phyloP scores from a whole-genome alignment of 139 green algal species.

The Mesotaenium endlicherianum region DNA sequence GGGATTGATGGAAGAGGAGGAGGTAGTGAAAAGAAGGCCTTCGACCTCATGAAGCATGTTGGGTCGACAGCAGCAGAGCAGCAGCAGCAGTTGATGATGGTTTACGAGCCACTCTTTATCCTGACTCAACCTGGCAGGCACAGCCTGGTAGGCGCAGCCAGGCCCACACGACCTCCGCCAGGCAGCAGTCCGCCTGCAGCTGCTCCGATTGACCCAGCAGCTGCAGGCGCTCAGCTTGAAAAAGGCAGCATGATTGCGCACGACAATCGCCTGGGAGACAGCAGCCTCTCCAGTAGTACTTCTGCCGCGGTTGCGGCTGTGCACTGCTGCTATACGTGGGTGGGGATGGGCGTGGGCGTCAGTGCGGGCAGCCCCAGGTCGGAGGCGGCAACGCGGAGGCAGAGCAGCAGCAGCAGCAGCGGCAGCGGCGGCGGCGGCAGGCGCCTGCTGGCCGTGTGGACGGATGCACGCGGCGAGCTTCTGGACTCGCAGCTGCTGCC shows the following conservation, averaged over 20 bases:
- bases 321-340: constrained; percentile 16
- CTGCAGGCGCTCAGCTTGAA: no score
- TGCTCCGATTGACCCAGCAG: background rate
- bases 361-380: no score
- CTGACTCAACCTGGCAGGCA: background rate
- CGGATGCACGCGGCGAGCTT: background rate
- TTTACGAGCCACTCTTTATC: constrained; percentile 5
- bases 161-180: no score
- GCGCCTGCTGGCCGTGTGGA: background rate
- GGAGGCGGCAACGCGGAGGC: no score
- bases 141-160: background rate
- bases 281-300: no score
- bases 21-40: no score
- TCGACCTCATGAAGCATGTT: no score
- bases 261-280: no score
- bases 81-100: background rate
- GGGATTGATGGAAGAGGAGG: no score
- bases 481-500: background rate
- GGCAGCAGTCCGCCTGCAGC: background rate
- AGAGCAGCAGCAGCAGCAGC: no score
- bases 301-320: background rate
- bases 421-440: no score
- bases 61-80: background rate
- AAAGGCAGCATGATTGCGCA: no score
- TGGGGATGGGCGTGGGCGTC: background rate